Evolutionary conservation across 2,329 filamentous ascomycete species (phyloP), one percentile per base, ranked within the genome.

Genomic region (Diaporthe sp.): DNA sequence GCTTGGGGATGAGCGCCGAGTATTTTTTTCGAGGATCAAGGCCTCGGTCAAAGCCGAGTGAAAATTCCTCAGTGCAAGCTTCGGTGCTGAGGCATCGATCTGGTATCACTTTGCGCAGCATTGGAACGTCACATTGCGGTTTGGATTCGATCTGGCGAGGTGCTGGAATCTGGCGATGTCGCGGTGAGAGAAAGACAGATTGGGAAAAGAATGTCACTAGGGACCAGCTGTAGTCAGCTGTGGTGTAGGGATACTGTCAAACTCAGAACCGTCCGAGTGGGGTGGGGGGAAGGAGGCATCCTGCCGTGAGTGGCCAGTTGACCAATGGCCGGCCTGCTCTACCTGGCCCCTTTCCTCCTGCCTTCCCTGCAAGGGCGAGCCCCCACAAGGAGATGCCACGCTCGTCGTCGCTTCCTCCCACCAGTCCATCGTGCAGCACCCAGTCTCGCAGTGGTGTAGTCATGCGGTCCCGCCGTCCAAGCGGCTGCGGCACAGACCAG

Each of bases 41-140:
- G 8, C 30, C 15, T 68, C 64, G 64, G 64, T 4, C 64, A 54
- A 54, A 38, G 64, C 64, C 64, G 64, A 54, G 47, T 12, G 28
- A 66, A 66, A 50, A 66, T 25, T 35, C 30, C 3, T 47, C 19
- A 66, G 22, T 38, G 45, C 22, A 13, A 25, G 13, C 13, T 52
- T 38, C 30, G 13, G 19, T 52, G 47, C 22, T 38, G 33, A 15
- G 30, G 64, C 64, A 67, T 52, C 17, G 22, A 8, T 47, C 28
- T 35, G 28, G 33, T 40, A 35, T 40, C 22, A 52, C 22, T 25
- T 25, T 6, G 22, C 35, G 45, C 64, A 40, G 64, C 45, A 54
- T 54, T 38, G 64, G 33, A 68, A 68, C 64, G 64, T 68, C 64
- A 68, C 64, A 54, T 68, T 68, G 64, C 50, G 47, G 15, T 13